These are phyloP conservation scores for Nothophytophthora sp. DNA, from an alignment of 352 stramenopile genomes.

Conservation along the genomic window DNA sequence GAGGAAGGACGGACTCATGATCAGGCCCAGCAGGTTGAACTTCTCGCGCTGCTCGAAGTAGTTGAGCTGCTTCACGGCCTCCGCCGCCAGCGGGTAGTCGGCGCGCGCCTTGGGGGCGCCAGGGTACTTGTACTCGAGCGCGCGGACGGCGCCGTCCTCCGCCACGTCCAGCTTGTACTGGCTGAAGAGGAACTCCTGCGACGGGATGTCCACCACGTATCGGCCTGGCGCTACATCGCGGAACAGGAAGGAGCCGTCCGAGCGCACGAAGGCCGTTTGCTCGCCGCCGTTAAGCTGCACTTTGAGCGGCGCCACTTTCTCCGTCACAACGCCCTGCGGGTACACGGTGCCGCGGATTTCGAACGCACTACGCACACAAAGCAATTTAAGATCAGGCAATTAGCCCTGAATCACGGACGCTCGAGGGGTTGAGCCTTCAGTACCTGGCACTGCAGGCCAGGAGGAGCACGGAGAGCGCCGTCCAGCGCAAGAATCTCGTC, in stretches of 20 bases:
- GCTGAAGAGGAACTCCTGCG: slow-evolving; percentile 70
- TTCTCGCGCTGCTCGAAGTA: slow-evolving; percentile 88
- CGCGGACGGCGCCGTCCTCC: slow-evolving; percentile 51
- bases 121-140: slow-evolving; percentile 82
- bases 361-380: slow-evolving; percentile 46
- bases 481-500: slow-evolving; percentile 26
- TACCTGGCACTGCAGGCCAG: slow-evolving; percentile 24
- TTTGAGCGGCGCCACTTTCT: slow-evolving; percentile 62
- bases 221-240: slow-evolving; percentile 66
- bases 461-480: slow-evolving; percentile 38
- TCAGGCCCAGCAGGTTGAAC: slow-evolving; percentile 71
- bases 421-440: not conserved
- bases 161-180: slow-evolving; percentile 69
- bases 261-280: slow-evolving; percentile 63
- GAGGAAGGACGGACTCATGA: slow-evolving; percentile 85
- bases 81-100: slow-evolving; percentile 61
- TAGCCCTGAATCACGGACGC: too few species aligned
- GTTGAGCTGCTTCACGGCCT: slow-evolving; percentile 67
- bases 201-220: slow-evolving; percentile 79
- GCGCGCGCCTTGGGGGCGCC: slow-evolving; percentile 62
- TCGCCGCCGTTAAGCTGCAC: slow-evolving; percentile 78
- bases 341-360: slow-evolving; percentile 65
- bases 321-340: slow-evolving; percentile 38
- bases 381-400: too few species aligned
- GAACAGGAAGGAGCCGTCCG: slow-evolving; percentile 73